These are phyloP conservation scores for Penicillium sp. DNA, from an alignment of 2,329 filamentous ascomycete genomes.

Conservation along the genomic window DNA sequence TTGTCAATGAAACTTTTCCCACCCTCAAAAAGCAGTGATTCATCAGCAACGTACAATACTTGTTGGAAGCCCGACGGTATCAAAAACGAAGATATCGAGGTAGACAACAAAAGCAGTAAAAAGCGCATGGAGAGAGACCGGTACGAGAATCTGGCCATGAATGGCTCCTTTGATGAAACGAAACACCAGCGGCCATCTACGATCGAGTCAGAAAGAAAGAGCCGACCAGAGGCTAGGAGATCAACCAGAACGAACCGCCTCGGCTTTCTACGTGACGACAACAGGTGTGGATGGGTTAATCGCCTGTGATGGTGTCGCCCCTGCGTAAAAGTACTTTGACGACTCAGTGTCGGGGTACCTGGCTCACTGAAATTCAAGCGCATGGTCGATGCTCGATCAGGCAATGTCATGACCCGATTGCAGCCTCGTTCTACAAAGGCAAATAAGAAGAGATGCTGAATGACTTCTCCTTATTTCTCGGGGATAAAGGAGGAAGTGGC, in stretches of 20 bases:
- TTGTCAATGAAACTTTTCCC: no score
- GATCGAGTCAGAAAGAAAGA: no score
- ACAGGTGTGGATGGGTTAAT: constrained; percentile 27
- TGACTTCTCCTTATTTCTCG: no score
- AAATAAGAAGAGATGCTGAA: no score
- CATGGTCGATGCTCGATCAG: constrained; percentile 13
- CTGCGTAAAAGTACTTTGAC: constrained; percentile 23
- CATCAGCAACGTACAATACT: constrained; percentile 44
- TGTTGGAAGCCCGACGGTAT: constrained; percentile 50
- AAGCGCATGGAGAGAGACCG: constrained; percentile 52
- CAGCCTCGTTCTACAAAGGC: no score
- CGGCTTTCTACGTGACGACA: constrained; percentile 29
- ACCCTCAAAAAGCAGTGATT: background rate
- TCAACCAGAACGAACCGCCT: constrained; percentile 17
- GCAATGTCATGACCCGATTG: no score
- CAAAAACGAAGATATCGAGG: constrained; percentile 48
- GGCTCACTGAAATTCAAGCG: constrained; percentile 27
- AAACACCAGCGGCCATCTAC: constrained; percentile 57
- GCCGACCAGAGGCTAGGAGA: no score
- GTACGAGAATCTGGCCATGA: constrained; percentile 52
- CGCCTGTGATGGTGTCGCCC: constrained; percentile 16
- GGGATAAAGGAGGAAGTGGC: no score
- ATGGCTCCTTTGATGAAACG: constrained; percentile 61
- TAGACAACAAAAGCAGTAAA: constrained; percentile 56
- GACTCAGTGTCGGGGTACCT: constrained; percentile 27